Evolutionary conservation across 495 filamentous ascomycete genomes (phyloP).

Genomic region (Apiosordaria backusii): DNA sequence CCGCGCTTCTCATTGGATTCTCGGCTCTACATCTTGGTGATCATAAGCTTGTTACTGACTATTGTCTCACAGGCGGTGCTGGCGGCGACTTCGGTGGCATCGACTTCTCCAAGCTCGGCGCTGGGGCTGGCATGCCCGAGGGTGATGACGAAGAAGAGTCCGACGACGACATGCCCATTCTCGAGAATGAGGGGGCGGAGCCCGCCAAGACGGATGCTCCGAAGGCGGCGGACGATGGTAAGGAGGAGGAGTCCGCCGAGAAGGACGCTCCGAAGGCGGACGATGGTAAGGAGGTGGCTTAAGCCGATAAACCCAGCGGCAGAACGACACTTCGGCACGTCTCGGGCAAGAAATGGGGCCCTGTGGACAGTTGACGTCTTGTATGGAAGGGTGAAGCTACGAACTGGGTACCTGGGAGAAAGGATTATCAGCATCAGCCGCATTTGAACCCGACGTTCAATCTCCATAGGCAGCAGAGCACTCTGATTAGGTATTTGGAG

Average conservation of each 20-base stretch:
- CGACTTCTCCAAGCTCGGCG: conserved; percentile 92
- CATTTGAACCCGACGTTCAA: not conserved
- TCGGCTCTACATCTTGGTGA: not conserved
- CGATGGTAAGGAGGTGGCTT: conserved; percentile 23
- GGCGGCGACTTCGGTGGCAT: conserved; percentile 65
- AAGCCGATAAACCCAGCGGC: not conserved
- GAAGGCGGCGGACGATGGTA: conserved; percentile 13
- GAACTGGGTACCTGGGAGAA: not conserved
- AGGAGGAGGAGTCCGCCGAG: conserved; percentile 49
- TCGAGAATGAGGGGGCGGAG: conserved; percentile 48
- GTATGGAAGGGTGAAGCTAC: not conserved
- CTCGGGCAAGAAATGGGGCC: not conserved
- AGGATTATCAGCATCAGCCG: not conserved
- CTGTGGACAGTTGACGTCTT: not conserved
- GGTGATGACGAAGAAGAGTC: conserved; percentile 58
- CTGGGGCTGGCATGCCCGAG: conserved; percentile 48
- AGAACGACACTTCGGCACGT: not conserved
- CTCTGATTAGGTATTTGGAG: not conserved
- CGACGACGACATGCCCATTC: conserved; percentile 41
- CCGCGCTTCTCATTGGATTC: not conserved
- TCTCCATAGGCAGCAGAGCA: conserved; percentile 4
- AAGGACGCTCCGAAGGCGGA: not conserved
- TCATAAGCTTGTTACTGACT: conserved; percentile 9
- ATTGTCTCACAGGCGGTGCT: conserved; percentile 12
- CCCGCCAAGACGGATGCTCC: conserved; percentile 30